Percentiles rank a stretch among this genome's conserved stretches.
Evolutionary conservation across 495 filamentous ascomycete species (phyloP).

Genomic region (Penicillium coffeae): DNA sequence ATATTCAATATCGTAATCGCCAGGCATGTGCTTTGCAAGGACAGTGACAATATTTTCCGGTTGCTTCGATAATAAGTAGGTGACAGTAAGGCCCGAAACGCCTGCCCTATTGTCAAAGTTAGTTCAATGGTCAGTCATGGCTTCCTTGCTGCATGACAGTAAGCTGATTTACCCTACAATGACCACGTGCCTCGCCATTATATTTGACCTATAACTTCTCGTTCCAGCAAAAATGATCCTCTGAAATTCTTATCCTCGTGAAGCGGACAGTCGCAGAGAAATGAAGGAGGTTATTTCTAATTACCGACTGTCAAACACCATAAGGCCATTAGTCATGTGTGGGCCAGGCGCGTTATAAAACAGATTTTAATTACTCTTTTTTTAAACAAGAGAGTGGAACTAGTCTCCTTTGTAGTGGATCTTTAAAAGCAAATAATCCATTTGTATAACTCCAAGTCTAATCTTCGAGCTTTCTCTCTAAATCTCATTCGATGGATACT

Average conservation of each 20-base stretch:
- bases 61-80: constrained; percentile 70
- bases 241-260: too few relatives aligned
- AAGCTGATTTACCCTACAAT: neutral
- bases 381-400: too few relatives aligned
- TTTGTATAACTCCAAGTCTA: too few relatives aligned
- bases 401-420: too few relatives aligned
- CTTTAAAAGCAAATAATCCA: too few relatives aligned
- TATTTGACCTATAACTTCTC: neutral
- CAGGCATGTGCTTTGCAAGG: constrained; percentile 92
- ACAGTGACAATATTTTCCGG: constrained; percentile 66
- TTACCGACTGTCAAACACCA: neutral
- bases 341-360: too few relatives aligned
- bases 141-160: neutral
- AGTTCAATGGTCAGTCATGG: neutral
- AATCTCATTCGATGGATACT: constrained; percentile 63
- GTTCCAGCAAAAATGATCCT: neutral
- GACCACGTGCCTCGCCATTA: neutral
- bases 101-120: constrained; percentile 60
- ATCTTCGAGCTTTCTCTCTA: too few relatives aligned
- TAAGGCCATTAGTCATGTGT: neutral
- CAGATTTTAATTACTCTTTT: too few relatives aligned
- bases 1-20: constrained; percentile 95
- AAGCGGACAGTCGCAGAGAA: neutral
- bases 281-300: neutral
- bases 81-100: constrained; percentile 85